Base-by-base conservation (phyloP, 2,329 filamentous ascomycete genomes). In the Plenodomus biglobosus region DNA sequence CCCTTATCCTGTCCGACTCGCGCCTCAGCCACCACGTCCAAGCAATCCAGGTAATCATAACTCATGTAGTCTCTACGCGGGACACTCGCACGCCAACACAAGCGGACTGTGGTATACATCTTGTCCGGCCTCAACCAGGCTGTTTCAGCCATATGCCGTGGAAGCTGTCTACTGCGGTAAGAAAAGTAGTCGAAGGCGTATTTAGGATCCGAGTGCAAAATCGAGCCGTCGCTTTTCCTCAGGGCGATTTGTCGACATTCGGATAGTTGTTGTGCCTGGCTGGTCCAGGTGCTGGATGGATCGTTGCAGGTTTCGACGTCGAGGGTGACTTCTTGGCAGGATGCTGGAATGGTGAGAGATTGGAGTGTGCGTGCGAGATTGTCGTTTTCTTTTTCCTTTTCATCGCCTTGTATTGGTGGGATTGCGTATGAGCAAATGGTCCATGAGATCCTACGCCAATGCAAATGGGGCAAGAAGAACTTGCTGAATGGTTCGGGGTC, bases 401-500 rank as follows among this genome's bases (percentile, higher is more conserved):
- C 21, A 13, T 46, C 50, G 17, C 46, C 41, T 6, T 50, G 32
- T 8, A 45, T 30, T 3, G 44, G 45, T 2, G 44, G 49, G 40
- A 56, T 55, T 1, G 55, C 38, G 15, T 56, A 56, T 0, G 45
- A 40, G 30, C 55, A 54, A 13, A 65, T 38, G 2, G 62, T 62
- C 61, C 61, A 65, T 0, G 61, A 61, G 0, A 66, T 52, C 8
- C 52, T 55, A 21, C 56, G 55, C 62, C 64, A 66, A 2, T 45
- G 45, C 2, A 64, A 21, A 45, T 65, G 59, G 8, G 41, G 44
- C 0, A 48, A 34, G 2, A 60, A 42, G 40, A 62, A 57, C 15
- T 52, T 52, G 1, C 38, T 24, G 8, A 58, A 56, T 16, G 46
- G 48, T 0, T 21, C 20, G 0, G 38, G 17, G 37, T 41, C 40